These are phyloP conservation scores for Panicum miliaceum DNA, from an alignment of 176 grass and related monocot genomes.

Conservation along the genomic window DNA sequence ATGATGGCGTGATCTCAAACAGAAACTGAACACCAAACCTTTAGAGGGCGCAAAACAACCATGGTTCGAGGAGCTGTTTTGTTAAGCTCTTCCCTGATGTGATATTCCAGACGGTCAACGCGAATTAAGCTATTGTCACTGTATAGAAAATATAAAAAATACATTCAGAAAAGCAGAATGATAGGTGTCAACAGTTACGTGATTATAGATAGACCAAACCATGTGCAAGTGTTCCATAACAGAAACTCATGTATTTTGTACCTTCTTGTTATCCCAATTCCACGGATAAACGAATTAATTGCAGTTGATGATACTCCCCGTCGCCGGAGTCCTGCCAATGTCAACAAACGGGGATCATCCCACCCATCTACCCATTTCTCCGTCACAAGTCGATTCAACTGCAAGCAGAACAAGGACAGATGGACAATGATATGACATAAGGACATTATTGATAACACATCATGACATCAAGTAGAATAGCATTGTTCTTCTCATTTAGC, in stretches of 20 bases:
- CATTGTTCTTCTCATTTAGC: neutral
- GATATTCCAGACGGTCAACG: slow-evolving; percentile 87
- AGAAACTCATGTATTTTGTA: slow-evolving; percentile 30
- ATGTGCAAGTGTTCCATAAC: slow-evolving; percentile 11
- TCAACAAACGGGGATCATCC: slow-evolving; percentile 97
- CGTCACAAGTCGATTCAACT: slow-evolving; percentile 93
- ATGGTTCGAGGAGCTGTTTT: slow-evolving; percentile 77
- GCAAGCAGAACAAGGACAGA: slow-evolving; percentile 20
- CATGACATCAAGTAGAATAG: neutral
- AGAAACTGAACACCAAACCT: slow-evolving; percentile 58
- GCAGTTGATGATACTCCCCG: slow-evolving; percentile 87
- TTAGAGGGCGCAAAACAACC: slow-evolving; percentile 91
- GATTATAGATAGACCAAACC: slow-evolving; percentile 1
- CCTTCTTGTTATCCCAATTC: slow-evolving; percentile 99
- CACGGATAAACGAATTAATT: slow-evolving; percentile 94
- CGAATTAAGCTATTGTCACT: slow-evolving; percentile 98
- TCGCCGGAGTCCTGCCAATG: slow-evolving; percentile 79
- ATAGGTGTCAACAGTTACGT: neutral
- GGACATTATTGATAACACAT: slow-evolving; percentile 14
- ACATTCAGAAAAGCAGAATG: slow-evolving; percentile 36
- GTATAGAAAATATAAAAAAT: slow-evolving; percentile 42
- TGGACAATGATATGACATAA: neutral
- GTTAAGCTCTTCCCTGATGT: slow-evolving; percentile 97
- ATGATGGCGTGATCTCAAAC: slow-evolving; percentile 23
- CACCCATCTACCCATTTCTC: slow-evolving; percentile 98